Percentiles rank a stretch among this genome's conserved stretches.
phyloP scores from a whole-genome alignment of 257 asterid genomes.

The Lavandula angustifolia region DNA sequence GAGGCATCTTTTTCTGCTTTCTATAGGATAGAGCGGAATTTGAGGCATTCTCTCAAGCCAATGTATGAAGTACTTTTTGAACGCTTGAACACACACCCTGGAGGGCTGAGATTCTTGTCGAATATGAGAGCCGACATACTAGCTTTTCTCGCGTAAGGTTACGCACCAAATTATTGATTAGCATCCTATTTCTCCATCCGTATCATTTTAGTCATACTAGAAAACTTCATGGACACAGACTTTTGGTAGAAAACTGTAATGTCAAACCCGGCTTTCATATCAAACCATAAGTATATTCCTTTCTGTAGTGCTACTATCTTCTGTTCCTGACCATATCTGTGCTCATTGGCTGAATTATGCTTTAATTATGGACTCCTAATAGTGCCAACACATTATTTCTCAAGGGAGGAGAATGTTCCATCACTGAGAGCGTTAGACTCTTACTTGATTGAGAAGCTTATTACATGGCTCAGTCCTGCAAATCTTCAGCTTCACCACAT shows the following conservation, averaged over 20 bases:
- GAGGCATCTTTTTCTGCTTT: slow-evolving; percentile 80
- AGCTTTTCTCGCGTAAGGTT: slow-evolving; percentile 78
- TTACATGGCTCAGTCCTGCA: slow-evolving; percentile 95
- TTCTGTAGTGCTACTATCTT: slow-evolving; percentile 14
- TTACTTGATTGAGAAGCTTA: slow-evolving; percentile 86
- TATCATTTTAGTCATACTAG: slow-evolving; percentile 10
- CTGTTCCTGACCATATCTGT: slow-evolving; percentile 19
- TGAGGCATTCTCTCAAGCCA: slow-evolving; percentile 89
- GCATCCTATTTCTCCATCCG: slow-evolving; percentile 14
- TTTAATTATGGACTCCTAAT: slow-evolving; percentile 1
- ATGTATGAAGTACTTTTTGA: slow-evolving; percentile 85
- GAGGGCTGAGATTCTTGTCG: slow-evolving; percentile 86
- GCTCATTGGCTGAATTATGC: neutral
- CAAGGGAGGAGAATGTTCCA: slow-evolving; percentile 71
- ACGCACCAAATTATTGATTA: slow-evolving; percentile 36
- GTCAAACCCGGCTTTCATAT: slow-evolving; percentile 14
- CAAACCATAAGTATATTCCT: neutral
- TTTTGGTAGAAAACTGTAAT: neutral
- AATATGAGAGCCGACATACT: slow-evolving; percentile 77
- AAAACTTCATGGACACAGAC: slow-evolving; percentile 6
- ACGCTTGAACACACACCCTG: slow-evolving; percentile 88
- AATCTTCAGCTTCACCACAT: slow-evolving; percentile 80
- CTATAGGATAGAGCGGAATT: slow-evolving; percentile 75
- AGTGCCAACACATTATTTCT: slow-evolving; percentile 23
- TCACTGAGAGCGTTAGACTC: slow-evolving; percentile 83